Evolutionary conservation across 345 rosid genomes (phyloP), one percentile per base, ranked within the genome.

Genomic region (Salix koriyanagi): DNA sequence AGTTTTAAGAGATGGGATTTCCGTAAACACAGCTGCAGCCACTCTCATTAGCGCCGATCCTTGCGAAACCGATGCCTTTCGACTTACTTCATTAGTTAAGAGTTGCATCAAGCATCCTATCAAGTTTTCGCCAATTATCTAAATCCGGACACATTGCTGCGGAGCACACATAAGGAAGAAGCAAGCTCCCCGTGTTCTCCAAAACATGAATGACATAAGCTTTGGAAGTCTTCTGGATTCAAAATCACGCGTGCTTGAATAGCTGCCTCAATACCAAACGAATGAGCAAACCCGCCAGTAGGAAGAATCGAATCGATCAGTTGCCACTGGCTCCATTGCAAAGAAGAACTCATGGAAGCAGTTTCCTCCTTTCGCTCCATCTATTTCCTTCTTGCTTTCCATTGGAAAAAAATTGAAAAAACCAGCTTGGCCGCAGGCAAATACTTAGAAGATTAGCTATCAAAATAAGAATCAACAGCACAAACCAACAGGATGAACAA

Each of bases 281-380:
- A 94, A 78, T 94, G 97, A 62, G 97, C 98, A 75, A 94, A 94
- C 1, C 97, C 98, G 8, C 98, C 95, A 0, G 97, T 92, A 4
- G 97, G 98, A 67, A 94, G 97, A 80, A 91, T 86, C 21, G 98
- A 94, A 84, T 92, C 97, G 0, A 94, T 83, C 79, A 94, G 77
- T 67, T 94, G 98, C 98, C 98, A 94, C 72, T 91, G 86, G 74
- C 98, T 92, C 98, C 98, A 94, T 32, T 89, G 91, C 58, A 83
- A 75, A 70, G 68, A 69, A 46, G 44, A 67, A 62, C 72, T 76
- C 12, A 14, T 2, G 25, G 21, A 28, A 65, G 46, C 61, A 23
- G 62, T 37, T 64, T 9, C 16, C n/a, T 19, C 30, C 46, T 19
- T 48, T 60, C n/a, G 42, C 12, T 72, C 37, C 23, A 41, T 61